Base-by-base conservation (phyloP, 257 asterid genomes). In the Agastache rugosa region DNA sequence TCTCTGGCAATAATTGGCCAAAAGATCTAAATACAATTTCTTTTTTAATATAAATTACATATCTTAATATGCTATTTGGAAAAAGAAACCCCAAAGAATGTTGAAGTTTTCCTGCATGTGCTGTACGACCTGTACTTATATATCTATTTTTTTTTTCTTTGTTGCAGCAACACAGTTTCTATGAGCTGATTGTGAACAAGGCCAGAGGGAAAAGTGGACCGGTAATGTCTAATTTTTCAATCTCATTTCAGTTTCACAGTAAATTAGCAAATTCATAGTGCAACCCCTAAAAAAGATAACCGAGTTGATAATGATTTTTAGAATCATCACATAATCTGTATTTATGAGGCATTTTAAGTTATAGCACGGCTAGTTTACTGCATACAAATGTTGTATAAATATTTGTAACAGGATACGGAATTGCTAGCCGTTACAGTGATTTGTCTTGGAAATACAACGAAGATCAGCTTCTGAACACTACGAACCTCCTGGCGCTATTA, bases 131-230 rank as follows among this genome's bases (percentile, higher is more conserved):
- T 67, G 69, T 54, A 50, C 74, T 56, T 16, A 58, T 50, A 12
- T 25, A 16, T 45, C 53, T 62, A 15, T 44, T 50, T 53, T 25
- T 82, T 74, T 10, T 47, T 2, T 37, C 47, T 20, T 50, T 85
- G 55, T 44, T 83, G 82, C 92, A 94, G 97, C 98, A 92, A 85
- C 96, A 92, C 90, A 92, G 93, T 83, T 95, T 92, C 89, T 90
- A 92, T 51, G 99, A 95, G 88, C 91, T 95, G 82, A 95, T 95
- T 71, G 86, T 91, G 79, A 92, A 90, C 88, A 95, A 95, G 87
- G 99, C 99, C 12, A 81, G 99, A 80, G 99, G 99, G 74, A 95
- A 95, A 86, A 95, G 99, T 88, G 99, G 99, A 71, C 99, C 99
- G 98, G 98, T 94, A 92, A 85, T 48, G 51, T 29, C 69, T 34